Conservation (phyloP, 164 flowering plant genomes). For the Magnolia officinalis region DNA sequence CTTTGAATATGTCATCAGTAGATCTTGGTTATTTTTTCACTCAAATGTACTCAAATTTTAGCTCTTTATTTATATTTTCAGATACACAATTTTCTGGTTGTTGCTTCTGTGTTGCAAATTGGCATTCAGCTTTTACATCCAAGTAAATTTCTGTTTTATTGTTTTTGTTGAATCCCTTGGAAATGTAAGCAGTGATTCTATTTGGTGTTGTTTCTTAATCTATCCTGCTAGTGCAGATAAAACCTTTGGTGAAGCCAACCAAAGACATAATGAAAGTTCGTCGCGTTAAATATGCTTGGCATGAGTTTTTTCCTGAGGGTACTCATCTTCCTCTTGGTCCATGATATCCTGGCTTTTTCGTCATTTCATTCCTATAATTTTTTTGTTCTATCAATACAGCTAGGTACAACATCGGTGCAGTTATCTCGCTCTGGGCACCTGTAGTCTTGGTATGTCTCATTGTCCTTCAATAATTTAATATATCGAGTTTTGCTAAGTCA, state of each 20-base stretch:
- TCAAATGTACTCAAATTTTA: not conserved
- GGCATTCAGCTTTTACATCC: slow-evolving; percentile 71
- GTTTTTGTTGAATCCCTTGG: not conserved
- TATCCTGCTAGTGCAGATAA: slow-evolving; percentile 47
- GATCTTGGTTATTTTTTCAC: not conserved
- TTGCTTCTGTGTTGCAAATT: slow-evolving; percentile 70
- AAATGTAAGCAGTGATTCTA: not conserved
- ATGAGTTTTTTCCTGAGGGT: slow-evolving; percentile 93
- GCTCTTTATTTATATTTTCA: slow-evolving; percentile 24
- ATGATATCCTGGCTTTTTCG: not conserved
- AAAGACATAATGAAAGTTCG: slow-evolving; percentile 69
- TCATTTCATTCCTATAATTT: not conserved
- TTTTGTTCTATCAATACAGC: slow-evolving; percentile 49
- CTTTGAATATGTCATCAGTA: not conserved
- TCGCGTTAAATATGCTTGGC: slow-evolving; percentile 67
- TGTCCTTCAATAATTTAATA: not conserved
- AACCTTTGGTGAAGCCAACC: slow-evolving; percentile 86
- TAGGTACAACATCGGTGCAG: slow-evolving; percentile 68
- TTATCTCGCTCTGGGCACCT: slow-evolving; percentile 85
- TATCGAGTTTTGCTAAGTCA: not conserved
- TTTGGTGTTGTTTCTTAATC: not conserved
- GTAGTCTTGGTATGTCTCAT: slow-evolving; percentile 56
- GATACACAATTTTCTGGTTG: slow-evolving; percentile 93
- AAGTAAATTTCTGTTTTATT: slow-evolving; percentile 37
- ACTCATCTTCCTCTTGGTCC: slow-evolving; percentile 10